Base-by-base conservation (phyloP, 1,284 basidiomycete species). In the Lentinula novae-zelandiae region DNA sequence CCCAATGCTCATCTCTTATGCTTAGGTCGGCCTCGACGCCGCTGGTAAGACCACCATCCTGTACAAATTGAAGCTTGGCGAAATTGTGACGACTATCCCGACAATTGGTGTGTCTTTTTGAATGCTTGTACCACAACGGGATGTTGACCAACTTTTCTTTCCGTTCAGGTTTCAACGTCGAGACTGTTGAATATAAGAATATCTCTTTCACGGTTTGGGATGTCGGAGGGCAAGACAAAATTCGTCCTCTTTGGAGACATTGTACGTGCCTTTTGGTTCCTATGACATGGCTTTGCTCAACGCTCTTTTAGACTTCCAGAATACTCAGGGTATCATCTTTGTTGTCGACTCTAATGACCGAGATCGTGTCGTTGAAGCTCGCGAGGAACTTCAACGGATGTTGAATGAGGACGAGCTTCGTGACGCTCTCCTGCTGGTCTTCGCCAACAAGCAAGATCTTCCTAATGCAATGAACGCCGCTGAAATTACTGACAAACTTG, bases 121-220 rank as follows among this genome's bases (percentile, higher is more conserved):
- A 34, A 10, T 20, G 57, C 61, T 58, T 50, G 53, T 54, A 48
- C 46, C 42, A 49, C 44, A 60, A 51, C 48, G 31, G 31, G 56
- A 64, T 63, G 66, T 62, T 69, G 73, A 63, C 77, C 64, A 60
- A 56, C 31, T 38, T 38, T n/a, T 67, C 61, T 22, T 46, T 12
- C 42, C 59, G 39, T 44, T 13, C 62, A 96, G 95, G 95, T 64
- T 97, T 97, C 85, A 98, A 99, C 76, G 96, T 99, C 69, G 96
- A 99, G 81, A 99, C 97, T 27, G 97, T 99, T 67, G 96, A 96
- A 70, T 99, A 99, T 82, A 99, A 98, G 86, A 99, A 99, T 75
- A 96, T 99, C 70, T 97, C 96, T 65, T 99, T 99, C 85, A 99
- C 96, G 67, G 97, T 99, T 49, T 99, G 97, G 97, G 97, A 99